phyloP scores from a whole-genome alignment of 1,139 yeast species.

The Nakaseomyces bracarensis region DNA sequence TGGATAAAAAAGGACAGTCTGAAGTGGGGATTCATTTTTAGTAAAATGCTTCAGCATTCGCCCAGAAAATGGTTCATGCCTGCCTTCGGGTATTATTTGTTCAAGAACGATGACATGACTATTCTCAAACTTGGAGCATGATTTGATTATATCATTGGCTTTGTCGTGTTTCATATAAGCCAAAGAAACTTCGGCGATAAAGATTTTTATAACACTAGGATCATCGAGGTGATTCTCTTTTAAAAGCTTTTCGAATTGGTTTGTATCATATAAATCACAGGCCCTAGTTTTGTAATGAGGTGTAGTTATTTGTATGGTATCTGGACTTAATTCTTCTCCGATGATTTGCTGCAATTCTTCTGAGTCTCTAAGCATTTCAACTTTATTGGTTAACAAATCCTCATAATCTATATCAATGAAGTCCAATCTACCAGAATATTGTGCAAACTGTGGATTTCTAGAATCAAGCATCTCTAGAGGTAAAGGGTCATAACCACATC shows the following conservation, averaged over 20 bases:
- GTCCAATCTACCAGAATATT: constrained; percentile 31
- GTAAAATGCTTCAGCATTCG: constrained; percentile 69
- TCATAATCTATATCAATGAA: constrained; percentile 75
- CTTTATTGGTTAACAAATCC: constrained; percentile 50
- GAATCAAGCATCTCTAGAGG: constrained; percentile 57
- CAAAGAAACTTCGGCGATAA: constrained; percentile 74
- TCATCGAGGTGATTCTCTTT: constrained; percentile 18
- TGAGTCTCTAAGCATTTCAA: constrained; percentile 42
- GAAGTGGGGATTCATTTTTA: constrained; percentile 60
- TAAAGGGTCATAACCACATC: constrained; percentile 76
- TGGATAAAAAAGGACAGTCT: constrained; percentile 54
- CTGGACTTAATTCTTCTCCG: constrained; percentile 29
- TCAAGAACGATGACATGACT: constrained; percentile 63
- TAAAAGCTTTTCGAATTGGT: constrained; percentile 37
- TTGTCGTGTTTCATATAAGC: constrained; percentile 67
- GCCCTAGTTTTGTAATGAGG: constrained; percentile 52
- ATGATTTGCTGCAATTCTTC: constrained; percentile 42
- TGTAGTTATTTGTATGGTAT: constrained; percentile 30
- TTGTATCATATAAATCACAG: constrained; percentile 55
- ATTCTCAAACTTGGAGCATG: constrained; percentile 39
- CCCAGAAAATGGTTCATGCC: constrained; percentile 56
- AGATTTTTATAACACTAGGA: constrained; percentile 41
- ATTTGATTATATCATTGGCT: constrained; percentile 57
- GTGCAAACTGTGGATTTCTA: constrained; percentile 20
- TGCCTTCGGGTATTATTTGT: constrained; percentile 62